Base-by-base conservation (phyloP, 2,329 filamentous ascomycete species). In the Claviceps digitariae region DNA sequence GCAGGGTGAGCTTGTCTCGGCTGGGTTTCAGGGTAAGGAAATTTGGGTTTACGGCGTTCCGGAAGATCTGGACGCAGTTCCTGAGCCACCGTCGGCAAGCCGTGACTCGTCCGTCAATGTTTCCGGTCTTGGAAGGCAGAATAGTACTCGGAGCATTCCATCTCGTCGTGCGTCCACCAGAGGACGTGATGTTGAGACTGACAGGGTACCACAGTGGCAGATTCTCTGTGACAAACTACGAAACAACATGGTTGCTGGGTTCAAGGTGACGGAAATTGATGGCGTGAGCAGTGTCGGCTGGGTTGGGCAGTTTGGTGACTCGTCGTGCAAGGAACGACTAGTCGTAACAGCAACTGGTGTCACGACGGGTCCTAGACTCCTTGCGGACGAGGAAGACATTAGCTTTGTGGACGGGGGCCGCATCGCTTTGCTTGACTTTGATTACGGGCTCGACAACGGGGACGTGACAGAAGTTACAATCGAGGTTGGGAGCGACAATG, bases 11-110 rank as follows among this genome's bases (percentile, higher is more conserved):
- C 72, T 91, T 27, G 82, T 88, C 23, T 82, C 84, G 20, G 78
- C 86, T 12, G 86, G 85, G 1, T 90, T 90, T 58, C 75, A 84
- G 54, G 81, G 79, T 15, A 82, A 78, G 53, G 81, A 87, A 25
- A 70, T 93, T 5, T 91, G 86, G 85, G 67, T 91, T 2, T 91
- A 91, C 65, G 87, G 87, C 27, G 72, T 91, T 29, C 87, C 87
- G 1, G 81, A 85, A 61, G 81, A 86, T 59, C 69, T 90, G 21
- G 84, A 87, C 62, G 77, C 82, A 23, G 67, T 78, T 21, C 73
- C 78, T 2, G 75, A 78, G 67, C 71, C 51, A 54, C 53, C 62
- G 2, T 44, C 59, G 3, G 40, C 46, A 29, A 56, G 59, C 36
- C 57, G 60, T 15, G 60, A 62, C 43, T 57, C 56, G 9, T 57